Conservation (phyloP, 768 basidiomycete species). For the Tephrocybe sp. region DNA sequence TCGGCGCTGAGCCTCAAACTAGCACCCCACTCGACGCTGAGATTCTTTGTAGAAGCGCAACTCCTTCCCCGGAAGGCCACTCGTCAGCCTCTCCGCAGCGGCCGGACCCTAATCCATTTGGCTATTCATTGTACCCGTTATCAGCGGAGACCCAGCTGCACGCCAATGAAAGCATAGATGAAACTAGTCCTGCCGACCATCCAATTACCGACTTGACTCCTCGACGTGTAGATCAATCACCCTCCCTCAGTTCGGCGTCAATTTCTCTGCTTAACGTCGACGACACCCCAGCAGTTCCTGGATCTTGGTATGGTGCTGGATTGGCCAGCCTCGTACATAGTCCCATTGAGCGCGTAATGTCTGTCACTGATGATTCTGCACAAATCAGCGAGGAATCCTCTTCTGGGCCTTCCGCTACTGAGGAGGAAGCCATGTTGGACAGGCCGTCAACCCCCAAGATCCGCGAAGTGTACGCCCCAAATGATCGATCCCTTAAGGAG, state of each 20-base stretch:
- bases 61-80: not conserved
- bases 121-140: slow-evolving; percentile 7
- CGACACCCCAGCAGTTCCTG: not conserved
- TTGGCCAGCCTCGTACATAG: slow-evolving; percentile 7
- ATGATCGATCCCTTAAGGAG: slow-evolving; percentile 26
- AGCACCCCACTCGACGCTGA: not conserved
- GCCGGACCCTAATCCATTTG: not conserved
- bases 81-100: not conserved
- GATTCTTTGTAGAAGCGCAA: not conserved
- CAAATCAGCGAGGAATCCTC: not conserved
- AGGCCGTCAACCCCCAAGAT: slow-evolving; percentile 18
- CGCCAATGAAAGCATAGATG: no score
- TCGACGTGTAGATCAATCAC: not conserved
- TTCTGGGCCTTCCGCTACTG: slow-evolving; percentile 18
- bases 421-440: slow-evolving; percentile 26
- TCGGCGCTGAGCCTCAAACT: no score
- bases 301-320: slow-evolving; percentile 12
- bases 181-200: no score
- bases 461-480: slow-evolving; percentile 7
- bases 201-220: no score
- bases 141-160: not conserved
- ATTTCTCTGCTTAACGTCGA: not conserved
- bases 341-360: not conserved
- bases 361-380: not conserved
- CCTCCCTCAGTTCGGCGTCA: not conserved